Base-by-base conservation (phyloP, 495 filamentous ascomycete genomes). In the Podospora anserina region DNA sequence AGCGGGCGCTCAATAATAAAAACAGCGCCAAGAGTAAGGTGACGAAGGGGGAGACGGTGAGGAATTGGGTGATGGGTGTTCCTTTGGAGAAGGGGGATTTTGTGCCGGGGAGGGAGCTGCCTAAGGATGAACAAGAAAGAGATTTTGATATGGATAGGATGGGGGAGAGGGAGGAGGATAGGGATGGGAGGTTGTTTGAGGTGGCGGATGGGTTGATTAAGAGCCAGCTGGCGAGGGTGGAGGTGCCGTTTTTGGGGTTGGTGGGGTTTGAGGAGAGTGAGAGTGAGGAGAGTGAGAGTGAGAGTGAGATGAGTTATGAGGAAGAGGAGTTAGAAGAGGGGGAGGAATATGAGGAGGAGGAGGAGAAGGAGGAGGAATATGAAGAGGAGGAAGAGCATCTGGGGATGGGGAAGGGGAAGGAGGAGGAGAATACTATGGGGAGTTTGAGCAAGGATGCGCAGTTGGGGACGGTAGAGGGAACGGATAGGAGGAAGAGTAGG, bases 171-270 rank as follows among this genome's bases (percentile, higher is more conserved):
- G 30, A 65, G 30, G 68, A 66, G 23, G 78, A 78, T 34, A 78
- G 72, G 64, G 78, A 79, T 63, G 58, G 68, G 3, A 69, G 75
- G 61, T 34, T 79, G 26, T 78, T 74, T 23, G 62, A 65, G 23
- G 67, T 78, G 49, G 75, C 78, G 20, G 77, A 77, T 49, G 73
- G 77, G 53, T 54, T 79, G 18, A 78, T 79, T 72, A 78, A 75
- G 67, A 76, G 72, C 54, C 77, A 79, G 59, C 65, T 78, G 64
- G 71, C 72, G 27, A 56, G 72, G 60, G 71, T 76, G 32, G 75
- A 78, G n/a, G 71, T 79, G 32, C 78, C 77, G 54, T 27, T 79
- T 57, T 61, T 79, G 59, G 75, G 78, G 19, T 68, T 68, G 27
- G 63, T 79, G 56, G 71, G 69, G 16, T 76, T 78, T 63, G 76